Conservation (phyloP, 805 yeast genomes). For the Ogataea pini region DNA sequence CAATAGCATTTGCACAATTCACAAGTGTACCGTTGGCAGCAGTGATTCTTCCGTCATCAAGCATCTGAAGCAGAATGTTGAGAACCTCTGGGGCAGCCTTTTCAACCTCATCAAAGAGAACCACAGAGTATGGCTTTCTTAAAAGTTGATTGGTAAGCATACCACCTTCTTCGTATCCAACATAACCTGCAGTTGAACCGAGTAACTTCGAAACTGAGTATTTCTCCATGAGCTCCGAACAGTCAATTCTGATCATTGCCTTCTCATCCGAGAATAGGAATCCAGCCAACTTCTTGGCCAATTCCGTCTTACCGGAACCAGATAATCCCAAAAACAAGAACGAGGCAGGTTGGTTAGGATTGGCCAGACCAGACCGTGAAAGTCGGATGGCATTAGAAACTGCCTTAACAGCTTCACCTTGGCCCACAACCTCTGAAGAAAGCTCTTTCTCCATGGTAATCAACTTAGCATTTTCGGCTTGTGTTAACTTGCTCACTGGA, state of each 20-base stretch:
- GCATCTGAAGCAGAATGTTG: conserved; percentile 85
- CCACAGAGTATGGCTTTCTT: conserved; percentile 93
- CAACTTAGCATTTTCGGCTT: conserved; percentile 91
- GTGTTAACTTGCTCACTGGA: conserved; percentile 91
- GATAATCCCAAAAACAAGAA: conserved; percentile 93
- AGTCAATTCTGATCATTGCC: conserved; percentile 96
- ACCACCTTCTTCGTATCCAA: conserved; percentile 98
- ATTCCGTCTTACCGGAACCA: conserved; percentile 98
- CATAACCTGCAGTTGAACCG: conserved; percentile 97
- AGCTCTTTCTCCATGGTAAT: conserved; percentile 92
- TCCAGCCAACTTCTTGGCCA: conserved; percentile 95
- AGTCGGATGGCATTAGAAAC: conserved; percentile 94
- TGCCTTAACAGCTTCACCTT: conserved; percentile 92
- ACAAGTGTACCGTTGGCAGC: conserved; percentile 92
- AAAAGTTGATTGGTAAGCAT: conserved; percentile 88
- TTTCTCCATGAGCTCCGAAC: conserved; percentile 94
- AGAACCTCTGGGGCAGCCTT: conserved; percentile 98
- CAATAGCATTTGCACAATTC: conserved; percentile 87
- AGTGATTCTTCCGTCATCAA: conserved; percentile 96
- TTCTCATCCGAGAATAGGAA: conserved; percentile 94
- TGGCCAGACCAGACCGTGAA: conserved; percentile 90
- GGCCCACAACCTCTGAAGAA: conserved; percentile 87
- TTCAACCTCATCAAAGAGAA: conserved; percentile 95
- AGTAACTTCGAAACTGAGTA: conserved; percentile 92
- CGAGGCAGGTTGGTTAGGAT: conserved; percentile 95